Conservation (phyloP, 1,139 yeast genomes). For the Ogataea hybrid region DNA sequence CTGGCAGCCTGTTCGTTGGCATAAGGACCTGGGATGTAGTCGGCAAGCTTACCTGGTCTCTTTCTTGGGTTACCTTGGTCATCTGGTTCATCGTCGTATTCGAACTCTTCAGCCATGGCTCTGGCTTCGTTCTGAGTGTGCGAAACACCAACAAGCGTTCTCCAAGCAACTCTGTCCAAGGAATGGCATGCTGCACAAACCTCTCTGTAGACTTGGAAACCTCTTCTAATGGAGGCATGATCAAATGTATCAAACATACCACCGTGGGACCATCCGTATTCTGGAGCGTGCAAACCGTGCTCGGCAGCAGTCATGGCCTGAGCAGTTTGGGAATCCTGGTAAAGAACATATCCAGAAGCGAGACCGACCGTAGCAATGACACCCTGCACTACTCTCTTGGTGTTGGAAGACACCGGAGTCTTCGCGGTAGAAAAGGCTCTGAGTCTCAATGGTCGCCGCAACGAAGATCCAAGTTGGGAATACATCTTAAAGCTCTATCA, state of each 20-base stretch:
- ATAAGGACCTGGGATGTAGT: slow-evolving; percentile 92
- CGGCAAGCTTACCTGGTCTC: slow-evolving; percentile 98
- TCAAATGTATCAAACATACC: slow-evolving; percentile 93
- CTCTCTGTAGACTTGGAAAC: slow-evolving; percentile 98
- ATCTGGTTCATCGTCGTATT: slow-evolving; percentile 99
- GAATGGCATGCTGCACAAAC: slow-evolving; percentile 99
- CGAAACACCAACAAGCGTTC: slow-evolving; percentile 95
- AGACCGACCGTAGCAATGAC: slow-evolving; percentile 68
- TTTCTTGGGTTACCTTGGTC: slow-evolving; percentile 98
- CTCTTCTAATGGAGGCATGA: slow-evolving; percentile 97
- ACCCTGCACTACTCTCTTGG: slow-evolving; percentile 58
- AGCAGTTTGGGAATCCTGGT: slow-evolving; percentile 79
- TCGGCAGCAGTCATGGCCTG: slow-evolving; percentile 99
- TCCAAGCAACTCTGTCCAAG: slow-evolving; percentile 96
- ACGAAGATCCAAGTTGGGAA: slow-evolving; percentile 33
- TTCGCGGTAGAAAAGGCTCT: slow-evolving; percentile 33
- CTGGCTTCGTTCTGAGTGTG: slow-evolving; percentile 90
- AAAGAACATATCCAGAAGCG: slow-evolving; percentile 71
- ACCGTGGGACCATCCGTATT: slow-evolving; percentile 89
- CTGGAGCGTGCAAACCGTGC: slow-evolving; percentile 97
- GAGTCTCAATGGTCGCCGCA: slow-evolving; percentile 32
- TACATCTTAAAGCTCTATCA: slow-evolving; percentile 26
- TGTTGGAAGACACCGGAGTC: slow-evolving; percentile 40
- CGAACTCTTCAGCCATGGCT: slow-evolving; percentile 94
- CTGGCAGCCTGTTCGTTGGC: slow-evolving; percentile 99